Evolutionary conservation across 805 yeast species (phyloP).

Genomic region (Metschnikowia henanensis): DNA sequence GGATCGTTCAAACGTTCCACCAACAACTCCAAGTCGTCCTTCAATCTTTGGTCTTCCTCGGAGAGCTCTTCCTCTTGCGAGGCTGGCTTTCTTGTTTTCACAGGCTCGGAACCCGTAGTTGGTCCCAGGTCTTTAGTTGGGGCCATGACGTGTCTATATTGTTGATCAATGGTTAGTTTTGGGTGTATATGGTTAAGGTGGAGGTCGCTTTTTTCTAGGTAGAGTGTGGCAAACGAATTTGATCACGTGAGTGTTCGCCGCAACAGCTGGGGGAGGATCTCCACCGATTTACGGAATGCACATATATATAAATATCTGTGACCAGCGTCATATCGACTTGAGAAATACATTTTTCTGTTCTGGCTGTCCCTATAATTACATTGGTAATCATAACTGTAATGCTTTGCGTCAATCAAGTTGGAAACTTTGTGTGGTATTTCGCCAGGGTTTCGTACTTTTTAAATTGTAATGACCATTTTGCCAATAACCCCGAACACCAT

Average conservation of each 20-base stretch:
- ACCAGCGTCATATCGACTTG: too few species aligned
- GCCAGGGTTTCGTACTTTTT: too few species aligned
- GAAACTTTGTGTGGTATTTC: too few species aligned
- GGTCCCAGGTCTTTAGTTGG: conserved; percentile 30
- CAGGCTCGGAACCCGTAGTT: conserved; percentile 17
- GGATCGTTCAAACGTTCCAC: conserved; percentile 75
- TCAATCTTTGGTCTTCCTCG: conserved; percentile 89
- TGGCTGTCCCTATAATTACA: too few species aligned
- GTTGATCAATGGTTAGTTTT: background rate
- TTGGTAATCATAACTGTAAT: too few species aligned
- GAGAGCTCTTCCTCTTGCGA: conserved; percentile 77
- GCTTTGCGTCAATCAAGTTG: too few species aligned
- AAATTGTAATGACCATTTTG: too few species aligned
- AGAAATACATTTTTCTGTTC: too few species aligned
- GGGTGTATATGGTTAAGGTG: background rate
- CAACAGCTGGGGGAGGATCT: background rate
- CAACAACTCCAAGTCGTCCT: conserved; percentile 80
- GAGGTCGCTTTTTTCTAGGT: conserved; percentile 4
- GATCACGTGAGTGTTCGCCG: conserved; percentile 7
- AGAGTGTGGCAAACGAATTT: conserved; percentile 8
- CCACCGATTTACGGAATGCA: background rate
- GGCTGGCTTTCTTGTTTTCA: conserved; percentile 25
- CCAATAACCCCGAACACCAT: too few species aligned
- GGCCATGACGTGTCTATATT: conserved; percentile 27
- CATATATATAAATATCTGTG: background rate